A percentile compares a stretch with the other conserved stretches of the same genome.
These are phyloP conservation scores for Diaporthe citri DNA, from an alignment of 2,329 filamentous ascomycete species.

Conservation along the genomic window DNA sequence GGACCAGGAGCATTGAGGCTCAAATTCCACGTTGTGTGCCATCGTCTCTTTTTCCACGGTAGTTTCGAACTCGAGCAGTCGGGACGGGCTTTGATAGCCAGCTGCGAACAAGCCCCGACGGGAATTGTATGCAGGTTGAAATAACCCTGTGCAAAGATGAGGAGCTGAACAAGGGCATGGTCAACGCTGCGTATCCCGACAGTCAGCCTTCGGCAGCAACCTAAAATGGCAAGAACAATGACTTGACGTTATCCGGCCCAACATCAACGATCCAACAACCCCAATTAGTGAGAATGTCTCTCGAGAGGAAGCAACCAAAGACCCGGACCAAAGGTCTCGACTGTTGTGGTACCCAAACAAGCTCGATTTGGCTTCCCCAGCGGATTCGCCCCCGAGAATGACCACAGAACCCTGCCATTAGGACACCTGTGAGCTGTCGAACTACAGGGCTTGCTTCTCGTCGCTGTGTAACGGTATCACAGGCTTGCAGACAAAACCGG, in stretches of 20 bases:
- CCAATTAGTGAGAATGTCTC: constrained; percentile 16
- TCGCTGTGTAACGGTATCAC: constrained; percentile 29
- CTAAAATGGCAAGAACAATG: not conserved
- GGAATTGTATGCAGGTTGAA: not conserved
- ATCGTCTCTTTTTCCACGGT: not conserved
- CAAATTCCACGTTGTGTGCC: not conserved
- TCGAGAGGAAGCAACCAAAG: constrained; percentile 10
- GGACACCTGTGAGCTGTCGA: constrained; percentile 14
- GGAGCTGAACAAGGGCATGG: not conserved
- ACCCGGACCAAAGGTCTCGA: constrained; percentile 6
- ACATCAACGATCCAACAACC: constrained; percentile 1
- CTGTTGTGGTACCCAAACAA: constrained; percentile 31
- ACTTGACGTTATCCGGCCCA: not conserved
- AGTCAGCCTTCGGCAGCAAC: not conserved
- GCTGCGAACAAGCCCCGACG: not conserved
- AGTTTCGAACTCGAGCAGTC: not conserved
- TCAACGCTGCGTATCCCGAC: not conserved
- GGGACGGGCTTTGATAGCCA: not conserved
- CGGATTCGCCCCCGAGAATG: constrained; percentile 28
- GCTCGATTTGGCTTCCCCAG: constrained; percentile 28
- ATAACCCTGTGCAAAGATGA: not conserved
- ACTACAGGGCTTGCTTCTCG: constrained; percentile 28
- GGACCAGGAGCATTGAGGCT: constrained; percentile 4
- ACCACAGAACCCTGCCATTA: constrained; percentile 19
- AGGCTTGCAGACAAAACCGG: constrained; percentile 24